These are phyloP conservation scores for Dillenia suffruticosa DNA, from an alignment of 164 flowering plant species.

Conservation along the genomic window DNA sequence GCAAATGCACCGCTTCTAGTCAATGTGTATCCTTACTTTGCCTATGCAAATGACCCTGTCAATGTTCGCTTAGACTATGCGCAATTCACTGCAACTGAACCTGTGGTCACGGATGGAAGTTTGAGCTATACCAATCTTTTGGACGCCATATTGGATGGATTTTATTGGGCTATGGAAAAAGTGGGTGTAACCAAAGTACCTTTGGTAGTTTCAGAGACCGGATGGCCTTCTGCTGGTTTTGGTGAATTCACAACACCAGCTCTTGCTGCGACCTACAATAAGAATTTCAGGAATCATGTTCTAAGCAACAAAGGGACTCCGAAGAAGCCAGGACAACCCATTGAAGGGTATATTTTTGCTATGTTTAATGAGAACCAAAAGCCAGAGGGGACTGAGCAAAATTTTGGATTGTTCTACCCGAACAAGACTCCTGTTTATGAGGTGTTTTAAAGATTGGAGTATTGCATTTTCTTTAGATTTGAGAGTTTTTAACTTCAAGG, in stretches of 20 bases:
- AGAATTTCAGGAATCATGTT: conserved; percentile 1
- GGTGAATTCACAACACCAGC: not conserved
- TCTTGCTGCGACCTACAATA: conserved; percentile 3
- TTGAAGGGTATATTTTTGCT: conserved; percentile 14
- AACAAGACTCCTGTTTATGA: conserved; percentile 5
- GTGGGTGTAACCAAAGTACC: not conserved
- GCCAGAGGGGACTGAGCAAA: conserved; percentile 1
- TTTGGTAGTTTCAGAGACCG: conserved; percentile 11
- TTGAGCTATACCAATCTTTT: conserved; percentile 8
- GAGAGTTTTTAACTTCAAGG: too few species aligned
- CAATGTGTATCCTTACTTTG: not conserved
- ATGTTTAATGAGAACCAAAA: conserved; percentile 10
- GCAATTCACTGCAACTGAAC: not conserved
- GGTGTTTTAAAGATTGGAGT: too few species aligned
- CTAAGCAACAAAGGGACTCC: not conserved
- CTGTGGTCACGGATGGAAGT: not conserved
- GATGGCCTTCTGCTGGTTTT: conserved; percentile 13
- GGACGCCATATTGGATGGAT: conserved; percentile 12
- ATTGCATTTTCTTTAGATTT: too few species aligned
- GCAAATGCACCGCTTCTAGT: not conserved
- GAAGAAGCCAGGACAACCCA: not conserved
- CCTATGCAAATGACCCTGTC: not conserved
- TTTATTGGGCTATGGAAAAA: conserved; percentile 11
- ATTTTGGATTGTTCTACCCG: conserved; percentile 14
- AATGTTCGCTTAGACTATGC: not conserved